Percentiles rank a stretch among this genome's conserved stretches.
Evolutionary conservation across 495 filamentous ascomycete genomes (phyloP).

Genomic region (Clavariopsis aquatica): DNA sequence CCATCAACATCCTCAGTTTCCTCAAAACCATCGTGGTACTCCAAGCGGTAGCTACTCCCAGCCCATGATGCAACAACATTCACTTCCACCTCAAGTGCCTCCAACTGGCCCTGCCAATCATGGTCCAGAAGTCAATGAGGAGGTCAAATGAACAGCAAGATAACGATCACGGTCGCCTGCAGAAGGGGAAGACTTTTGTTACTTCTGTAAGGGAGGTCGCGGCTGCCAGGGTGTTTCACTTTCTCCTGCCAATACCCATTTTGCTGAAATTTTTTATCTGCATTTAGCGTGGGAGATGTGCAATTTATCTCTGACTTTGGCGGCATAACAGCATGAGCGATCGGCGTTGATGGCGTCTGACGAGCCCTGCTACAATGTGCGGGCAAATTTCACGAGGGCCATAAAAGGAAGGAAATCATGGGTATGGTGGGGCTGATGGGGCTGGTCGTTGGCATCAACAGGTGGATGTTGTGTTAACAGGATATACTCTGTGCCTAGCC

Average conservation of each 20-base stretch:
- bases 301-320: constrained; percentile 18
- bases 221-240: constrained; percentile 1
- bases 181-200: constrained; percentile 1
- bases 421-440: neutral
- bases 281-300: constrained; percentile 36
- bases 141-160: constrained; percentile 34
- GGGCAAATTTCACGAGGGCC: neutral
- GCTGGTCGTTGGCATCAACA: neutral
- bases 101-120: constrained; percentile 37
- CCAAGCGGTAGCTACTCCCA: constrained; percentile 37
- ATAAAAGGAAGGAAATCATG: neutral
- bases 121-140: constrained; percentile 32
- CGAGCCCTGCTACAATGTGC: neutral
- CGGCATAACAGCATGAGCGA: constrained; percentile 38
- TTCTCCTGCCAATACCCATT: constrained; percentile 14
- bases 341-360: constrained; percentile 26
- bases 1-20: constrained; percentile 39
- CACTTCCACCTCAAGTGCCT: constrained; percentile 33
- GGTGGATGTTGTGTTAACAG: neutral
- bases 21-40: constrained; percentile 38
- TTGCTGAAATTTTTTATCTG: constrained; percentile 31
- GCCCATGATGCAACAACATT: constrained; percentile 41
- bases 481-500: neutral
- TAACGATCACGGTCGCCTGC: neutral
- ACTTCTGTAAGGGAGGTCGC: constrained; percentile 19